Conservation (phyloP, 495 filamentous ascomycete genomes). For the Podospora pseudopauciseta region DNA sequence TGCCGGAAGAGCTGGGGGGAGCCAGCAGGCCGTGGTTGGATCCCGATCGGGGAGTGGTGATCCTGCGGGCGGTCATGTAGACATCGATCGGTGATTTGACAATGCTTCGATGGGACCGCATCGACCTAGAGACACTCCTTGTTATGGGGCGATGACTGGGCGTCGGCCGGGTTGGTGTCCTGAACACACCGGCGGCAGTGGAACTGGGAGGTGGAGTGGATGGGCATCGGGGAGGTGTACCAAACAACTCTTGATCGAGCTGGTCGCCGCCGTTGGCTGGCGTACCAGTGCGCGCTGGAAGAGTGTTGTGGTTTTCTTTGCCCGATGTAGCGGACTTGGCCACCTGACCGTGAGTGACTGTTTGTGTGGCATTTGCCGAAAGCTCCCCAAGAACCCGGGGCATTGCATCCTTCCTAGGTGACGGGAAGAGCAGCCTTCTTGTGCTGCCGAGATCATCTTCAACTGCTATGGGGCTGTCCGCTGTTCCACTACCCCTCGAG, state of each 20-base stretch:
- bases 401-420: constrained; percentile 55
- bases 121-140: constrained; percentile 52
- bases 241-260: constrained; percentile 57
- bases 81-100: constrained; percentile 36
- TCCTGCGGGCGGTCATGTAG: constrained; percentile 27
- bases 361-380: constrained; percentile 54
- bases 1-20: constrained; percentile 18
- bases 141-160: constrained; percentile 56
- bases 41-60: constrained; percentile 36
- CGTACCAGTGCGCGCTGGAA: constrained; percentile 22
- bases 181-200: constrained; percentile 44
- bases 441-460: constrained; percentile 61
- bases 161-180: constrained; percentile 55
- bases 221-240: constrained; percentile 46
- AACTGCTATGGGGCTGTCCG: constrained; percentile 58
- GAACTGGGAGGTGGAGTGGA: constrained; percentile 61
- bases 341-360: constrained; percentile 30
- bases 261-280: constrained; percentile 42
- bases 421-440: constrained; percentile 78
- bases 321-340: constrained; percentile 37
- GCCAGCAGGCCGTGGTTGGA: constrained; percentile 25
- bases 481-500: constrained; percentile 54
- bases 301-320: constrained; percentile 37
- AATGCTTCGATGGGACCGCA: constrained; percentile 39
- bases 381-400: constrained; percentile 58